These are phyloP conservation scores for Daldinia grandis DNA, from an alignment of 495 filamentous ascomycete genomes.

Conservation along the genomic window DNA sequence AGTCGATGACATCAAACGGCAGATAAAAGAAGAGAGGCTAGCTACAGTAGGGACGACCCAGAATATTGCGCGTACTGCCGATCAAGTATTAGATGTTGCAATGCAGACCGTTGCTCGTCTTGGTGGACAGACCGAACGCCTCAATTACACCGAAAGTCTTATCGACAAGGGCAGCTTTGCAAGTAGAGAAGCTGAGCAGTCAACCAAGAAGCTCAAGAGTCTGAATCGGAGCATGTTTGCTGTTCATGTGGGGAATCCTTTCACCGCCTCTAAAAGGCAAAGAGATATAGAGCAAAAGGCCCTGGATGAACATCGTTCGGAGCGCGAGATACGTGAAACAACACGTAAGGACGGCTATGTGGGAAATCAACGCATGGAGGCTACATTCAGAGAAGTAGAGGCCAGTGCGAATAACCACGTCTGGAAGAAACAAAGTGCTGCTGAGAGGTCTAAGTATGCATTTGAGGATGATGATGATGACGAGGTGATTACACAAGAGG, in stretches of 20 bases:
- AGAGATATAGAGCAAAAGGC: constrained; percentile 68
- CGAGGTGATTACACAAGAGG: constrained; percentile 3
- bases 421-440: constrained; percentile 21
- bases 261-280: constrained; percentile 66
- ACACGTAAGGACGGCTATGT: constrained; percentile 80
- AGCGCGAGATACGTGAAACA: constrained; percentile 73
- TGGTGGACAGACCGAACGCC: constrained; percentile 75
- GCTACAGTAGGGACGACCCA: constrained; percentile 75
- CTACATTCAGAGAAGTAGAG: constrained; percentile 26
- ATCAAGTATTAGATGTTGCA: constrained; percentile 76
- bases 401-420: neutral
- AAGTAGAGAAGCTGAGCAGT: constrained; percentile 66
- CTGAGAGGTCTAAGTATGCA: constrained; percentile 39
- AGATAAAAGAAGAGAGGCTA: constrained; percentile 77
- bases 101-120: constrained; percentile 73
- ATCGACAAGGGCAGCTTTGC: constrained; percentile 67
- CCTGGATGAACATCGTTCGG: constrained; percentile 67
- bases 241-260: constrained; percentile 76
- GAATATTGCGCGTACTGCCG: constrained; percentile 71
- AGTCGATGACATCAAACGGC: constrained; percentile 69
- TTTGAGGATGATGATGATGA: constrained; percentile 42
- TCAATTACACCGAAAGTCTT: constrained; percentile 80
- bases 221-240: constrained; percentile 84
- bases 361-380: constrained; percentile 41
- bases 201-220: constrained; percentile 76